Percentiles rank a stretch among this genome's conserved stretches.
Evolutionary conservation across 768 basidiomycete species (phyloP).

Genomic region (Rhodosporidiobolus sp.): DNA sequence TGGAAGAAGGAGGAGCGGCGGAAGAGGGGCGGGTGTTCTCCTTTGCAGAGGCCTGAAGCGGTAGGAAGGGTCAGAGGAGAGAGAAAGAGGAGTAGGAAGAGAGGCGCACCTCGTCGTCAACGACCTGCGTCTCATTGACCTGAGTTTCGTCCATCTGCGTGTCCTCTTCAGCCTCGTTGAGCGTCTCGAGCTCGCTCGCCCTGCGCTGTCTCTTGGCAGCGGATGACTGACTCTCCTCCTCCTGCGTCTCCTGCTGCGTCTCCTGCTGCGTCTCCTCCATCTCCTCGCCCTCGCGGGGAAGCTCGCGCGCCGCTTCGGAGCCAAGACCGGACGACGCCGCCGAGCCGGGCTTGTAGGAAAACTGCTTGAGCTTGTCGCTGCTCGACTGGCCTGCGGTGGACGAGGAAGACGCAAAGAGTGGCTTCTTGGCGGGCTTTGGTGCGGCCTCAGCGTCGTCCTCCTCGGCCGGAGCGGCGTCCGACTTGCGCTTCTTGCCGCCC

Average conservation of each 20-base stretch:
- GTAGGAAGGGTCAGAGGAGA: not conserved
- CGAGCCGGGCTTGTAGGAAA: constrained; percentile 12
- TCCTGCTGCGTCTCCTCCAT: constrained; percentile 29
- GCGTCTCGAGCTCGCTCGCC: not conserved
- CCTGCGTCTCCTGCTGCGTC: constrained; percentile 23
- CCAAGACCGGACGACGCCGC: constrained; percentile 12
- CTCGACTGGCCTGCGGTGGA: too few relatives aligned
- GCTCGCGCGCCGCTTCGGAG: constrained; percentile 2
- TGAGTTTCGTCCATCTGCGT: constrained; percentile 30
- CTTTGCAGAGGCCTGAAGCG: not conserved
- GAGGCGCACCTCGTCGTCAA: not conserved
- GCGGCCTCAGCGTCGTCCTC: not conserved
- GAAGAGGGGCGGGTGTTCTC: not conserved
- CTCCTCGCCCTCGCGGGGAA: constrained; percentile 33
- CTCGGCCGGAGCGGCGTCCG: constrained; percentile 13
- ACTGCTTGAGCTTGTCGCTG: constrained; percentile 6
- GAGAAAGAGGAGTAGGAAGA: not conserved
- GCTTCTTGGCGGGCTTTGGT: not conserved
- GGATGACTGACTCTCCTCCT: not conserved
- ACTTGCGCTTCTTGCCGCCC: constrained; percentile 40
- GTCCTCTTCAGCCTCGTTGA: not conserved
- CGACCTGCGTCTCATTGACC: constrained; percentile 2
- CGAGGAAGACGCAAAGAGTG: not conserved
- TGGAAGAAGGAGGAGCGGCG: not conserved
- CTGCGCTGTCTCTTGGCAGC: not conserved